phyloP scores from a whole-genome alignment of 768 basidiomycete species.

The Xerocomellus intermedius region DNA sequence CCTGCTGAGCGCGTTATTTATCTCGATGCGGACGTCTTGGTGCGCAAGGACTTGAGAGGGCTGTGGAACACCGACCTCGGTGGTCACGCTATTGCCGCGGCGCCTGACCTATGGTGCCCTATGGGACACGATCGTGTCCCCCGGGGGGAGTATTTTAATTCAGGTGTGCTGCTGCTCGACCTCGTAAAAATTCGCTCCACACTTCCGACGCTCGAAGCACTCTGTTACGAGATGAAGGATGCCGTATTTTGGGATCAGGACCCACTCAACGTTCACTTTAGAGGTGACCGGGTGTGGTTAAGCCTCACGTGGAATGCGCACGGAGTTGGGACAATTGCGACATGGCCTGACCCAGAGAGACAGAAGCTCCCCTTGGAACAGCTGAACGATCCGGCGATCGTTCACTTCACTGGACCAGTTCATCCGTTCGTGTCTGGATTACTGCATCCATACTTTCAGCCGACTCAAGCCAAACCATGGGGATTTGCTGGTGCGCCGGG shows the following conservation, averaged over 20 bases:
- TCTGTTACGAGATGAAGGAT: neutral
- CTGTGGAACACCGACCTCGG: neutral
- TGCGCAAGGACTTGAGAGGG: neutral
- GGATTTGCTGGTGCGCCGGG: conserved; percentile 51
- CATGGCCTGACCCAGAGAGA: neutral
- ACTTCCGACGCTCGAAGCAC: neutral
- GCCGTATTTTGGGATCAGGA: neutral
- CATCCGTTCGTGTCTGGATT: neutral
- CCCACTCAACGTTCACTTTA: neutral
- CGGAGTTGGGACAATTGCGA: neutral
- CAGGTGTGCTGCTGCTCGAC: neutral
- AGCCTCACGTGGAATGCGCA: neutral
- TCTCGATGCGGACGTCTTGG: neutral
- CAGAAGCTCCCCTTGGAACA: neutral
- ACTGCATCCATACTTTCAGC: neutral
- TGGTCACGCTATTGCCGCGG: neutral
- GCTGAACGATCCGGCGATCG: neutral
- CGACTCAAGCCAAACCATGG: conserved; percentile 47
- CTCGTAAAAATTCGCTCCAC: neutral
- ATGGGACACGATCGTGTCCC: neutral
- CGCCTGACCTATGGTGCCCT: neutral
- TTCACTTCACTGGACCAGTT: neutral
- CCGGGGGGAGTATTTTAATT: neutral
- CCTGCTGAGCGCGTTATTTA: neutral
- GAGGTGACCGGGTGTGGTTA: neutral